Conservation (phyloP, 2,329 filamentous ascomycete genomes). For the Ascochyta pisi region DNA sequence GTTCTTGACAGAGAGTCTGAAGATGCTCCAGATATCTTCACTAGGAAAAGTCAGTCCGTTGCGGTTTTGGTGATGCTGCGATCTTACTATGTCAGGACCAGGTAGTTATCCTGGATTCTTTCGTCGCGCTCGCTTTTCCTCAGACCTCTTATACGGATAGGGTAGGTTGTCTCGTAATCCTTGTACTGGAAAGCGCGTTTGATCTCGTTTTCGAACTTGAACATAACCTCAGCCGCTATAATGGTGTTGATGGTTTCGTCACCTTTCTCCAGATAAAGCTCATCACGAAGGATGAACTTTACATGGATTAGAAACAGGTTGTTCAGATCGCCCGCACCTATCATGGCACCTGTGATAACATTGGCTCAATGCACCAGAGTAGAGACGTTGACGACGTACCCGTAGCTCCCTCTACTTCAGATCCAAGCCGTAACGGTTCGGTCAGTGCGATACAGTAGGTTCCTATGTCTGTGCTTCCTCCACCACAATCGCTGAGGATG, state of each 20-base stretch:
- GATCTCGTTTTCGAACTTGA: conserved; percentile 15
- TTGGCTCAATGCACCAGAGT: background rate
- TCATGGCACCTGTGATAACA: conserved; percentile 6
- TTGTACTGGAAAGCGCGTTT: conserved; percentile 16
- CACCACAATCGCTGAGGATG: conserved; percentile 22
- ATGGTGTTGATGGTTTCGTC: conserved; percentile 9
- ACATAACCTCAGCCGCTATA: conserved; percentile 18
- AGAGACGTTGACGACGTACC: conserved; percentile 9
- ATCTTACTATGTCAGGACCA: conserved; percentile 17
- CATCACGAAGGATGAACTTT: background rate
- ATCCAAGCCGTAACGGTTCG: conserved; percentile 19
- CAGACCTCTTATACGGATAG: conserved; percentile 10
- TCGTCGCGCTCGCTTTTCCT: background rate
- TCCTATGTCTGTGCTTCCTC: conserved; percentile 22
- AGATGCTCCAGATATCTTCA: conserved; percentile 10
- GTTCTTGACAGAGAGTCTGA: conserved; percentile 7
- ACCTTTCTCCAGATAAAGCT: conserved; percentile 9
- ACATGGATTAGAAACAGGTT: conserved; percentile 8
- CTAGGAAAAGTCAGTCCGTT: background rate
- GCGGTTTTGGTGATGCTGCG: background rate
- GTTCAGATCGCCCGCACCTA: conserved; percentile 14
- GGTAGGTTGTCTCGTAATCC: background rate
- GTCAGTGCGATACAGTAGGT: conserved; percentile 13
- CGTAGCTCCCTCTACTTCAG: conserved; percentile 10
- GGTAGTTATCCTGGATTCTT: background rate